phyloP scores from a whole-genome alignment of 1,284 basidiomycete genomes.

The Boletus sp. region DNA sequence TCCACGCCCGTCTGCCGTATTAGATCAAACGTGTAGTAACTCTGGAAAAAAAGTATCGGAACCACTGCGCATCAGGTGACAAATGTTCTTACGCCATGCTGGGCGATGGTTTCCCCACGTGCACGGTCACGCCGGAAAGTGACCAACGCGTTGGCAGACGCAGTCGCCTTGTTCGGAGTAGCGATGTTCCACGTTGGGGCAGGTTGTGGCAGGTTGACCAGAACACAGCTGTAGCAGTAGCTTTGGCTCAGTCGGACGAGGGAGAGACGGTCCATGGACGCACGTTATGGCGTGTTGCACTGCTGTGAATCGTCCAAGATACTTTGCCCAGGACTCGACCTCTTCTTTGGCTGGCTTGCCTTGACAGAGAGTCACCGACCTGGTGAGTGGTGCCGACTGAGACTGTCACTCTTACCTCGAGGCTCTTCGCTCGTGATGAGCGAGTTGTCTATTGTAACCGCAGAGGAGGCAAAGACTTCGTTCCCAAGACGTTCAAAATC shows the following conservation, averaged over 20 bases:
- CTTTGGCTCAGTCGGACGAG: background rate
- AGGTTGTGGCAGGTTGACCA: conserved; percentile 30
- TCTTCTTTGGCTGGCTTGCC: conserved; percentile 19
- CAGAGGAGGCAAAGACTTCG: conserved; percentile 26
- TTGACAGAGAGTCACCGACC: conserved; percentile 12
- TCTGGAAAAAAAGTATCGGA: conserved; percentile 6
- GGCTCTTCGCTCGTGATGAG: conserved; percentile 23
- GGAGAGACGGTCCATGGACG: conserved; percentile 1
- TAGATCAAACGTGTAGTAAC: conserved; percentile 30
- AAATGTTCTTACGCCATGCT: conserved; percentile 21
- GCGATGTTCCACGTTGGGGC: conserved; percentile 19
- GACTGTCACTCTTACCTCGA: conserved; percentile 8
- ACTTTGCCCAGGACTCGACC: conserved; percentile 20
- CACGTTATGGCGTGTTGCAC: conserved; percentile 26
- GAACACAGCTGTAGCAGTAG: conserved; percentile 17
- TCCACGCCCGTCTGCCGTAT: conserved; percentile 14
- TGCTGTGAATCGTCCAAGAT: conserved; percentile 22
- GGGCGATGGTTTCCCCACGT: conserved; percentile 22
- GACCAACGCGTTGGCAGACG: conserved; percentile 25
- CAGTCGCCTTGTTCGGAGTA: conserved; percentile 21
- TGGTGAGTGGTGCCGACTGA: background rate
- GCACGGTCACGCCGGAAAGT: conserved; percentile 25
- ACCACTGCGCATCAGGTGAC: background rate
- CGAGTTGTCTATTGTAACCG: conserved; percentile 23
- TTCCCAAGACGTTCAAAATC: conserved; percentile 26